Evolutionary conservation across 345 rosid species (phyloP), one percentile per base, ranked within the genome.

Genomic region (Stellera chamaejasme): DNA sequence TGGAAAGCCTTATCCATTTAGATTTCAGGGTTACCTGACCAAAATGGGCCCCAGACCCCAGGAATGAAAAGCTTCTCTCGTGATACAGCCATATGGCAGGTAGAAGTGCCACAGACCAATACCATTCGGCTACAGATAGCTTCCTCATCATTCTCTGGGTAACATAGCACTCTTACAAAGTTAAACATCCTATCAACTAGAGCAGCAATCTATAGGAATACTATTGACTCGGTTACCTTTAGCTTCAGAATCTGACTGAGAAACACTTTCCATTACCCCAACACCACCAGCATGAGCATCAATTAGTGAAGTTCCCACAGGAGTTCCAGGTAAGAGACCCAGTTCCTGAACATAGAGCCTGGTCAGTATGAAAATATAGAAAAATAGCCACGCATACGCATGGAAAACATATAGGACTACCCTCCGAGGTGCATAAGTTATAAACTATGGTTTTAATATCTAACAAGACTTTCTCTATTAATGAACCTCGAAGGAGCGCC

Each of bases 271-370:
- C 88, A 92, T 77, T 54, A 84, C 90, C 61, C 98, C 98, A 56
- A 92, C 84, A 70, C 97, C 98, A 52, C 97, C 98, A 66, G 98
- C 98, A 79, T 92, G 97, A 57, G 98, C 97, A 79, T 92, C 97
- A 73, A 92, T 88, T 69, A 92, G 70, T 10, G 98, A 88, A 64
- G 87, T 81, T 64, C 95, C 95, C 0, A 92, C 97, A 19, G 94
- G 97, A 62, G 76, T 86, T 72, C 97, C 98, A 32, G 81, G 80
- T 45, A 65, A 52, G 58, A 92, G 77, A 56, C 91, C 97, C 48
- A 92, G 72, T 67, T 86, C 98, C 98, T 92, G 68, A 61, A 72
- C 60, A 62, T 41, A 45, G 32, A 64, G 36, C 48, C 54, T 54
- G 60, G 44, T 14, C 28, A 45, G 32, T 60, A 32, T 64, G 49